Base-by-base conservation (phyloP, 148 eudicot species). In the Arbutus unedo region DNA sequence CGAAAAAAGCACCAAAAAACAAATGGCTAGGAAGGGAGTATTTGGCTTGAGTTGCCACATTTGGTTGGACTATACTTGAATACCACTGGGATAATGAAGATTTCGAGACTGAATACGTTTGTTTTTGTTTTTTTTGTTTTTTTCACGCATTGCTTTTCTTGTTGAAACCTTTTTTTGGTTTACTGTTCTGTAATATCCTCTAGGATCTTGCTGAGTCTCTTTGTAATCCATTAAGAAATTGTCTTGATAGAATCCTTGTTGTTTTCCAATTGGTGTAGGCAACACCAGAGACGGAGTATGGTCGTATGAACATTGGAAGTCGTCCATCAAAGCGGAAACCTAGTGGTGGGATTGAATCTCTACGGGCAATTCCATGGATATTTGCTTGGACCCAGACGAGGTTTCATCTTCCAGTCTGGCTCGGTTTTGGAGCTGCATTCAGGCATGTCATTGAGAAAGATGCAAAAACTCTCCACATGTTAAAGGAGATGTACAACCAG, bases 371-470 rank as follows among this genome's bases (percentile, higher is more conserved):
- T 56, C 98, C 98, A 21, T 94, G 98, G 97, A 93, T 93, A 82
- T 94, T 94, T 87, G 95, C 98, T 49, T 94, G 98, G 98, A 94
- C 98, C 11, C 98, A 94, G 55, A 94, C 93, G 7, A 88, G 98
- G 79, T 93, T 94, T 81, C 96, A 93, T 89, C 96, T 94, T 57
- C 98, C 98, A 0, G 98, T 93, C 73, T 91, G 98, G 98, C 96
- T 94, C 15, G 97, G 98, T 25, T 90, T 93, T 86, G 98, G 96
- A 16, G 87, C 93, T 50, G 95, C 97, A 47, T 88, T 95, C 49
- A 93, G 88, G 80, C 90, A 90, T 79, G 89, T 82, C 73, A 82
- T 92, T 67, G 88, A 80, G n/a, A 95, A 90, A 83, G 95, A 93
- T 59, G 84, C 85, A 53, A 89, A 89, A 78, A 92, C 89, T 82